Evolutionary conservation across 116 monocot species (phyloP).

Genomic region (Posidonia oceanica): DNA sequence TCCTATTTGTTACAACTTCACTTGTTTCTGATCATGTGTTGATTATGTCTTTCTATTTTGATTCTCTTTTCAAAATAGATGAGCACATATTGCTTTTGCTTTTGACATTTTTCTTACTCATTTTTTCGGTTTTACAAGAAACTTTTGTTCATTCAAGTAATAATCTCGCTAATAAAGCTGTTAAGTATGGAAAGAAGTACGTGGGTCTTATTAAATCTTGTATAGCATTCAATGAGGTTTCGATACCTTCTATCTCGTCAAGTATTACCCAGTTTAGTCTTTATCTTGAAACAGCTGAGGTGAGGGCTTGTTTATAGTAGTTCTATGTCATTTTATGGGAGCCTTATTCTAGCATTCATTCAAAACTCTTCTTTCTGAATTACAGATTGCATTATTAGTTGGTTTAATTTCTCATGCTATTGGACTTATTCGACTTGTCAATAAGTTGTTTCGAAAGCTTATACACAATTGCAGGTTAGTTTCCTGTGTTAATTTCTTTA

Average conservation of each 20-base stretch:
- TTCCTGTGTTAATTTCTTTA: too few species aligned
- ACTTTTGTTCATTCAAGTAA: conserved; percentile 33
- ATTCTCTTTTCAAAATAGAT: too few species aligned
- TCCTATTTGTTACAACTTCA: too few species aligned
- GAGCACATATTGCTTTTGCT: too few species aligned
- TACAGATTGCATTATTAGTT: conserved; percentile 28
- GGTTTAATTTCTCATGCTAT: conserved; percentile 35
- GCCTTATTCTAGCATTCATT: too few species aligned
- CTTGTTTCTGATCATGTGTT: too few species aligned
- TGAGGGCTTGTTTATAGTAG: background rate
- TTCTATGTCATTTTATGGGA: background rate
- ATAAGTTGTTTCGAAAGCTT: conserved; percentile 16
- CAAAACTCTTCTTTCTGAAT: background rate
- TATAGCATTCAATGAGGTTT: conserved; percentile 37
- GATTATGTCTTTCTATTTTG: too few species aligned
- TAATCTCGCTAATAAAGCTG: conserved; percentile 20
- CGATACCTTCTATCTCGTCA: conserved; percentile 32
- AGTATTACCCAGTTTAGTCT: conserved; percentile 18
- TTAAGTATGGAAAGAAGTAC: conserved; percentile 13
- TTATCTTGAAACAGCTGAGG: conserved; percentile 46
- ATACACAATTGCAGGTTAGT: too few species aligned
- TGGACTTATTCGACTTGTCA: conserved; percentile 21
- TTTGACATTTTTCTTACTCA: background rate
- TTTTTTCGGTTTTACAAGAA: conserved; percentile 20
- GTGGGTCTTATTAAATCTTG: conserved; percentile 25